These are phyloP conservation scores for Hirsutella rhossiliensis DNA, from an alignment of 2,329 filamentous ascomycete genomes.

Conservation along the genomic window DNA sequence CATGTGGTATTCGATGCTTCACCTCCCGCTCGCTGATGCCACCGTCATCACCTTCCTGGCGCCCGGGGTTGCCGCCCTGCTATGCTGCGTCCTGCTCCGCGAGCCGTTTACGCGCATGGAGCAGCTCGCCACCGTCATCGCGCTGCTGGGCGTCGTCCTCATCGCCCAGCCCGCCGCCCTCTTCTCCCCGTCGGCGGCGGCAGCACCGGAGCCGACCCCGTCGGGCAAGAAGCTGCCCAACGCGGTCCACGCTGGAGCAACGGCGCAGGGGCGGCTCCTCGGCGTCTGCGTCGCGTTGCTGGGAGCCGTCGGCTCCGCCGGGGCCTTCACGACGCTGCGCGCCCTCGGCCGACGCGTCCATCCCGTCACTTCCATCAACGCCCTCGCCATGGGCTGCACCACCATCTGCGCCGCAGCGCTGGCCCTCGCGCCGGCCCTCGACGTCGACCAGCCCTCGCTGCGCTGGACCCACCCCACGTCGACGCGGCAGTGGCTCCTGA, in stretches of 20 bases:
- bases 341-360: slow-evolving; percentile 72
- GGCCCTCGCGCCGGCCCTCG: slow-evolving; percentile 31
- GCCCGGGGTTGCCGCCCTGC: slow-evolving; percentile 66
- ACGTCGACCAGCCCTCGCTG: slow-evolving; percentile 33
- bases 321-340: slow-evolving; percentile 63
- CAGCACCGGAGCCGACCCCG: slow-evolving; percentile 1
- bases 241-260: slow-evolving; percentile 25
- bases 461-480: slow-evolving; percentile 28
- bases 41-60: slow-evolving; percentile 83
- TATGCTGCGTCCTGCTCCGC: slow-evolving; percentile 60
- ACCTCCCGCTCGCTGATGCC: slow-evolving; percentile 75
- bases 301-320: slow-evolving; percentile 64
- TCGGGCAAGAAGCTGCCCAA: slow-evolving; percentile 11
- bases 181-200: slow-evolving; percentile 21
- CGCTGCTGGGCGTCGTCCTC: slow-evolving; percentile 67
- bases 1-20: slow-evolving; percentile 56
- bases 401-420: slow-evolving; percentile 54
- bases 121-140: slow-evolving; percentile 63
- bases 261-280: slow-evolving; percentile 51
- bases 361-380: slow-evolving; percentile 75
- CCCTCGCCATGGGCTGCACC: slow-evolving; percentile 62
- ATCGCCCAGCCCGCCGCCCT: slow-evolving; percentile 62
- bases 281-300: slow-evolving; percentile 63
- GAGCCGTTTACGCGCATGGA: slow-evolving; percentile 72
- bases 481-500: slow-evolving; percentile 48